Evolutionary conservation across 1,284 basidiomycete species (phyloP), one percentile per base, ranked within the genome.

Genomic region (Agroathelia rolfsii): DNA sequence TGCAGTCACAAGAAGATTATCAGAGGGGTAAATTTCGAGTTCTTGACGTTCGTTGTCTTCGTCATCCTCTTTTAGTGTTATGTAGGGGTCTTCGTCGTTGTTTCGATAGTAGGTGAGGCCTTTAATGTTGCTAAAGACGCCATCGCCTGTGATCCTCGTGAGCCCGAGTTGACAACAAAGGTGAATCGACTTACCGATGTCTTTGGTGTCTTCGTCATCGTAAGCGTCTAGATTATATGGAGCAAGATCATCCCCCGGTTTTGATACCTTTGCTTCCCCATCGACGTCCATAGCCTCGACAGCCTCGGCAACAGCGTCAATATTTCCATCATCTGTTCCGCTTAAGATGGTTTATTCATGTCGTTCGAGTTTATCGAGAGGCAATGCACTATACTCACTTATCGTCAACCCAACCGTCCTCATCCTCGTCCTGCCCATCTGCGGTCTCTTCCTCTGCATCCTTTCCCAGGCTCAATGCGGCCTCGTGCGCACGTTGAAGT

Each of bases 41-140:
- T 96, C 92, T 62, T 88, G 75, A 19, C 86, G 77, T 55, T 97
- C 93, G 31, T 81, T 68, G 12, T 80, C 81, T 30, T 87, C 83
- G 27, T 80, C 76, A 31, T 89, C 80, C 62, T 93, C 87, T 67
- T 95, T 92, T 19, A 98, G 60, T 0, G 94, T 98, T 47, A 99
- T 86, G 53, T 94, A 98, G 1, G 95, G 95, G 58, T 99, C 95
- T 28, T 97, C 90, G 36, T 87, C 73, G 52, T 94, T 92, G 49
- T 87, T 77, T 32, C 79, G 77, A 57, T 96, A 93, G 53, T 86
- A 95, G 23, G 84, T 83, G 33, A 98, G 62, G 4, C 94, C 93
- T 53, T 95, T 95, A 59, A 98, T 89, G 51, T 90, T 95, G 56
- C 82, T 89, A 61, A 99, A 97, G 6, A 88, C 85, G 11, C 93